Conservation (phyloP, 2,329 filamentous ascomycete species). For the Fusarium sp. region DNA sequence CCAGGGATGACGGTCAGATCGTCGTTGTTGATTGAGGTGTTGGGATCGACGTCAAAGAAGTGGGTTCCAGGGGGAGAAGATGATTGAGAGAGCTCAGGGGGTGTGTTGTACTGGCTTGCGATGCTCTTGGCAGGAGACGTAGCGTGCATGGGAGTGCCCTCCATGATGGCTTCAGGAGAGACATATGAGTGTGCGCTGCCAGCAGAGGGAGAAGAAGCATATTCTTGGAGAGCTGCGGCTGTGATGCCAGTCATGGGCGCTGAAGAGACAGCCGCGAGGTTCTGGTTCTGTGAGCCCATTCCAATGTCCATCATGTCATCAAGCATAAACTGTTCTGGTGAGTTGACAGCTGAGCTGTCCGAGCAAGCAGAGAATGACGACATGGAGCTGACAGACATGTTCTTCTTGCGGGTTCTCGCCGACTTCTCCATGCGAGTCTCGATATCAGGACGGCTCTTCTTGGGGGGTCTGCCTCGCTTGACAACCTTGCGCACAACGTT, state of each 20-base stretch:
- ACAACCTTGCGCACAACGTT: constrained; percentile 72
- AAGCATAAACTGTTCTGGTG: constrained; percentile 61
- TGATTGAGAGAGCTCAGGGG: constrained; percentile 70
- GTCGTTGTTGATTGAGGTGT: constrained; percentile 47
- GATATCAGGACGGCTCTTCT: constrained; percentile 69
- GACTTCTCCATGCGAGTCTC: constrained; percentile 68
- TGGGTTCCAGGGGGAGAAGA: constrained; percentile 65
- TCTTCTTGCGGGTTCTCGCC: constrained; percentile 66
- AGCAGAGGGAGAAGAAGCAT: constrained; percentile 54
- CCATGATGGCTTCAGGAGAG: constrained; percentile 59
- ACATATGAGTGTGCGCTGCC: constrained; percentile 56
- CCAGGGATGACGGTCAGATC: constrained; percentile 47
- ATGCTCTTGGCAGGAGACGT: constrained; percentile 63
- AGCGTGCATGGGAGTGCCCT: constrained; percentile 52
- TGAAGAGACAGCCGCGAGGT: constrained; percentile 57
- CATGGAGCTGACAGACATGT: constrained; percentile 59
- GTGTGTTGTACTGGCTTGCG: constrained; percentile 65
- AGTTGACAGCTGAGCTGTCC: constrained; percentile 66
- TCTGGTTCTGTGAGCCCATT: constrained; percentile 43
- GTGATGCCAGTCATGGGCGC: constrained; percentile 54
- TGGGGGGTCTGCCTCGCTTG: constrained; percentile 69
- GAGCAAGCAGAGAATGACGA: constrained; percentile 68
- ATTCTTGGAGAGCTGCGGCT: constrained; percentile 49
- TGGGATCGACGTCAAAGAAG: constrained; percentile 60
- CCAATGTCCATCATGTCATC: constrained; percentile 62